Conservation (phyloP, 228 moss, liverwort and hornwort species). For the Sphagnum fallax region DNA sequence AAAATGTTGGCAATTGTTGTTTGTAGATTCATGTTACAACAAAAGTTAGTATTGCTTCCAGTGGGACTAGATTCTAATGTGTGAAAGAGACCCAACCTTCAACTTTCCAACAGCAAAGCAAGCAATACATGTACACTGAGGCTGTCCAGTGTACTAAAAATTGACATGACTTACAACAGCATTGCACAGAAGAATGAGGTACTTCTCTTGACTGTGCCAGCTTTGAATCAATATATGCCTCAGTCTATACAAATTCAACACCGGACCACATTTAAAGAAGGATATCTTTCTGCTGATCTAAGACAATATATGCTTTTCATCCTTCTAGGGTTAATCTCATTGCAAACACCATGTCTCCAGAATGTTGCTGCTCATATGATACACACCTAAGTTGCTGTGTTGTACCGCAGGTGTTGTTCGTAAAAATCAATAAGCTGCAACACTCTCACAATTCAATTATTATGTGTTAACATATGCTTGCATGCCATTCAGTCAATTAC, state of each 20-base stretch:
- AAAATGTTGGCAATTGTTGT: too few relatives aligned
- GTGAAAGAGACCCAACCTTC: neutral
- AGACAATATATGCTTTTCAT: too few relatives aligned
- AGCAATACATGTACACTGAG: neutral
- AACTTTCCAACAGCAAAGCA: neutral
- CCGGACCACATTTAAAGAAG: neutral
- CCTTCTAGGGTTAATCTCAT: too few relatives aligned
- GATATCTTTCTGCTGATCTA: too few relatives aligned
- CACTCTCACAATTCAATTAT: neutral
- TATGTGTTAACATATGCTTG: too few relatives aligned
- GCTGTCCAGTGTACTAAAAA: neutral
- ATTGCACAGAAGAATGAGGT: neutral
- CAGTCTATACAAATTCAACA: neutral
- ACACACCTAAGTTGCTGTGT: conserved; percentile 20
- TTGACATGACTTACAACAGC: neutral
- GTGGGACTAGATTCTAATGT: neutral
- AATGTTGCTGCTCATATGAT: too few relatives aligned
- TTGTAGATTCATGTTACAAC: neutral
- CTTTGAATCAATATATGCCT: neutral
- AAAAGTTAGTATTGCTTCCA: neutral
- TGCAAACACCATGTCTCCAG: too few relatives aligned
- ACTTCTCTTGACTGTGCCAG: neutral
- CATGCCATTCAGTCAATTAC: too few relatives aligned
- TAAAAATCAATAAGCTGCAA: conserved; percentile 97
- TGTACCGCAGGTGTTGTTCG: conserved; percentile 97